Conservation (phyloP, 2,329 filamentous ascomycete species). For the Aspergillus flavus region DNA sequence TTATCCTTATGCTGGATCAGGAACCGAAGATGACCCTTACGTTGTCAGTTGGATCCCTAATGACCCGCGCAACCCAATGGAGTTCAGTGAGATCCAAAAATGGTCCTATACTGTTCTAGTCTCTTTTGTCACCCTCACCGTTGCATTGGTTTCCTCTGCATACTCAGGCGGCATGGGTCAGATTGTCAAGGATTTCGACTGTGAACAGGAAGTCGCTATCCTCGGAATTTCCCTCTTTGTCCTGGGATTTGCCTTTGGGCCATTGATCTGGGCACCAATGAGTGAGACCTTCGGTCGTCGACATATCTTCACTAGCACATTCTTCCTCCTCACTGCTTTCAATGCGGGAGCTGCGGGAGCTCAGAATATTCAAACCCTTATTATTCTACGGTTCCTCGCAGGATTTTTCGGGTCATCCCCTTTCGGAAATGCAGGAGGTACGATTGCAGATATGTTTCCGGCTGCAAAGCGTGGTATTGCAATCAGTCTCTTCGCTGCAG, state of each 20-base stretch:
- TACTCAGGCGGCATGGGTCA: constrained; percentile 40
- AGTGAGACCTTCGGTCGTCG: constrained; percentile 39
- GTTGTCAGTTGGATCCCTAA: constrained; percentile 42
- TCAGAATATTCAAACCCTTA: constrained; percentile 59
- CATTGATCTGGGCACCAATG: constrained; percentile 44
- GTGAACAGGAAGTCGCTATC: constrained; percentile 36
- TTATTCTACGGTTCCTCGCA: constrained; percentile 67
- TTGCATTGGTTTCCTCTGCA: constrained; percentile 44
- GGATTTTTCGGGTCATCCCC: constrained; percentile 63
- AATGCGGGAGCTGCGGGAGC: constrained; percentile 62
- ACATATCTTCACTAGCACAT: constrained; percentile 32
- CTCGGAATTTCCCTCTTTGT: constrained; percentile 48
- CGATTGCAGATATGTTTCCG: constrained; percentile 62
- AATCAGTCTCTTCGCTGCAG: constrained; percentile 66
- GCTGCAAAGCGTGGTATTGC: constrained; percentile 58
- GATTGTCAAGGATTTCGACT: constrained; percentile 35
- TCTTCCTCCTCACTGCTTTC: constrained; percentile 57
- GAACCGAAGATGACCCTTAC: constrained; percentile 44
- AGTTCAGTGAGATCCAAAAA: constrained; percentile 36
- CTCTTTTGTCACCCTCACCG: constrained; percentile 40
- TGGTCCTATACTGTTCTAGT: constrained; percentile 41
- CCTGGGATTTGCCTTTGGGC: constrained; percentile 48
- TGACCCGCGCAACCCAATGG: constrained; percentile 46
- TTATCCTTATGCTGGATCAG: constrained; percentile 36
- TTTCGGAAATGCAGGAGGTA: constrained; percentile 62